phyloP scores from a whole-genome alignment of 2,329 filamentous ascomycete species.

The Neofusicoccum umdonicola region DNA sequence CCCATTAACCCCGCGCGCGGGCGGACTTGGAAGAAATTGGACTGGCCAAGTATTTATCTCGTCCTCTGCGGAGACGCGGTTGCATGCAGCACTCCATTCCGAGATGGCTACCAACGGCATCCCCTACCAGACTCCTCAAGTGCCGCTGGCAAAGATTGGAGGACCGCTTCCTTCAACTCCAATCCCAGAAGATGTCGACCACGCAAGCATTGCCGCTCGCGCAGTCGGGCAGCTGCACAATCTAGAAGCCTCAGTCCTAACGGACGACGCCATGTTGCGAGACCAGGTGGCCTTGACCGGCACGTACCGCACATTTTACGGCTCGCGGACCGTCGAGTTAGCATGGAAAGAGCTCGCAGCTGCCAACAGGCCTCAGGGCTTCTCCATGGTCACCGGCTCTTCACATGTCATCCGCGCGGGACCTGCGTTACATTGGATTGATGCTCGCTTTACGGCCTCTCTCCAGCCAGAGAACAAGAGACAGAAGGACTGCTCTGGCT shows the following conservation, averaged over 20 bases:
- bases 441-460: conserved; percentile 31
- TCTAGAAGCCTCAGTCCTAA: conserved; percentile 19
- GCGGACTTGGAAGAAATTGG: too few species aligned
- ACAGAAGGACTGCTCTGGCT: conserved; percentile 22
- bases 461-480: conserved; percentile 27
- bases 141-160: conserved; percentile 5
- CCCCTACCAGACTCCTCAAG: neutral
- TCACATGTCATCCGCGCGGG: conserved; percentile 17
- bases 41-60: too few species aligned
- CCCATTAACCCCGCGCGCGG: too few species aligned
- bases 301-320: conserved; percentile 56
- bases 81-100: neutral
- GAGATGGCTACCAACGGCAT: neutral
- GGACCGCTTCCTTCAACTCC: conserved; percentile 23
- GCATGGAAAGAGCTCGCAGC: conserved; percentile 34
- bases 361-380: conserved; percentile 30
- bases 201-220: conserved; percentile 17
- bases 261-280: conserved; percentile 43
- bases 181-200: conserved; percentile 21
- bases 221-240: conserved; percentile 21
- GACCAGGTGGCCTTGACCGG: conserved; percentile 59
- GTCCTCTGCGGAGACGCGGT: too few species aligned
- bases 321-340: conserved; percentile 41
- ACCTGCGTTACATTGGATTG: conserved; percentile 29
- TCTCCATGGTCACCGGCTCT: conserved; percentile 23